These are phyloP conservation scores for Candida yuanshanica DNA, from an alignment of 805 yeast species.

Conservation along the genomic window DNA sequence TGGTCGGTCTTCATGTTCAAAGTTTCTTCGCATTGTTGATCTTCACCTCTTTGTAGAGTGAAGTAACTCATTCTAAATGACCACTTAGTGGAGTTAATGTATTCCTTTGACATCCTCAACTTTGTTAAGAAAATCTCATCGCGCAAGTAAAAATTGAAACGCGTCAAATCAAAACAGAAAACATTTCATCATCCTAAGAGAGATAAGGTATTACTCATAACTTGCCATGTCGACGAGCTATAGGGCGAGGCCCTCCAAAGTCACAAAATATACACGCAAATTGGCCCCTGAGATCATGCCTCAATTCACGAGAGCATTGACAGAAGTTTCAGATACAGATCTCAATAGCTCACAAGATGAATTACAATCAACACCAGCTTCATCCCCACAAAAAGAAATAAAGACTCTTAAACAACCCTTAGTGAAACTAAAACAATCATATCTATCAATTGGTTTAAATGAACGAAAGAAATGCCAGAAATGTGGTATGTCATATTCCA, in stretches of 20 bases:
- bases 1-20: too few species aligned
- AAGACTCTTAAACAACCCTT: not conserved
- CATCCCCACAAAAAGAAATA: not conserved
- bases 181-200: too few species aligned
- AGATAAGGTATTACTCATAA: too few species aligned
- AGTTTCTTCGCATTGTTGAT: too few species aligned
- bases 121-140: too few species aligned
- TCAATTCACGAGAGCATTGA: not conserved
- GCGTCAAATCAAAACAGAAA: too few species aligned
- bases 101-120: too few species aligned
- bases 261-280: not conserved
- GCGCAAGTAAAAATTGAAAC: too few species aligned
- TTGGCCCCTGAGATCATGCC: too few species aligned
- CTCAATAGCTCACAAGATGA: not conserved
- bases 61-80: too few species aligned
- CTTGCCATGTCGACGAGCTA: not conserved
- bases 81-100: too few species aligned
- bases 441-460: constrained; percentile 15
- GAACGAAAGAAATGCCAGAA: constrained; percentile 33
- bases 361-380: not conserved
- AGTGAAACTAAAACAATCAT: constrained; percentile 11
- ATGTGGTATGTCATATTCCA: constrained; percentile 51
- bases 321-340: not conserved
- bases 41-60: too few species aligned
- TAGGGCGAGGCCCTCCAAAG: not conserved